Evolutionary conservation across 1,284 basidiomycete genomes (phyloP).

Genomic region (Apiotrichum gracile): DNA sequence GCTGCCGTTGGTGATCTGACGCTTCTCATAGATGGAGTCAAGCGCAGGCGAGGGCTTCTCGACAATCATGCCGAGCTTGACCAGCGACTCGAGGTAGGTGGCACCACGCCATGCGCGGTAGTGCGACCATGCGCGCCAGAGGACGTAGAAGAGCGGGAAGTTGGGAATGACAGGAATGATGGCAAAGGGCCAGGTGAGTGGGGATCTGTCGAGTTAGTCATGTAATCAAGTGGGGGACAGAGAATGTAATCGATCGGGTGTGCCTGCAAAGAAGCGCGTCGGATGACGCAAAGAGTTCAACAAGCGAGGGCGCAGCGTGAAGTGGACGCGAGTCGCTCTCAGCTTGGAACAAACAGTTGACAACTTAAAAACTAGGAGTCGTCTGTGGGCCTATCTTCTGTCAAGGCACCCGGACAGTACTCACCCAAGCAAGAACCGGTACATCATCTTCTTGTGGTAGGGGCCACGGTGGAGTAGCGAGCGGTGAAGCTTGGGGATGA

Average conservation of each 20-base stretch:
- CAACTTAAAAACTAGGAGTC: too few species aligned
- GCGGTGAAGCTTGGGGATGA: conserved; percentile 40
- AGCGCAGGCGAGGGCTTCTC: conserved; percentile 28
- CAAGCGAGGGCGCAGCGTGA: too few species aligned
- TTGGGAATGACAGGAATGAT: conserved; percentile 51
- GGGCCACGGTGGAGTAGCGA: conserved; percentile 39
- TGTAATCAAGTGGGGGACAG: neutral
- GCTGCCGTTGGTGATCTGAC: neutral
- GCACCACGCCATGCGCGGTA: conserved; percentile 48
- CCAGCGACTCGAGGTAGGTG: conserved; percentile 34
- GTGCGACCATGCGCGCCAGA: conserved; percentile 51
- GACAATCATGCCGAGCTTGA: conserved; percentile 39
- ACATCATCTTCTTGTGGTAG: conserved; percentile 42
- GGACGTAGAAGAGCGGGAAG: conserved; percentile 50
- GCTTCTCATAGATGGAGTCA: conserved; percentile 24
- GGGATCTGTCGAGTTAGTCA: conserved; percentile 22
- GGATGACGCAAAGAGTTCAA: too few species aligned
- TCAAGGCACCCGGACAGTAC: neutral
- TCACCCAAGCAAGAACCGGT: conserved; percentile 30
- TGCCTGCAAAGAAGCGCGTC: neutral
- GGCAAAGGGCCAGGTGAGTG: conserved; percentile 47
- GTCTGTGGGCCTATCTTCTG: too few species aligned
- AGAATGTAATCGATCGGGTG: neutral
- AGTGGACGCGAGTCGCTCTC: too few species aligned
- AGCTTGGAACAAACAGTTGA: too few species aligned